Conservation (phyloP, 2,329 filamentous ascomycete species). For the Lecanicillium sp. region DNA sequence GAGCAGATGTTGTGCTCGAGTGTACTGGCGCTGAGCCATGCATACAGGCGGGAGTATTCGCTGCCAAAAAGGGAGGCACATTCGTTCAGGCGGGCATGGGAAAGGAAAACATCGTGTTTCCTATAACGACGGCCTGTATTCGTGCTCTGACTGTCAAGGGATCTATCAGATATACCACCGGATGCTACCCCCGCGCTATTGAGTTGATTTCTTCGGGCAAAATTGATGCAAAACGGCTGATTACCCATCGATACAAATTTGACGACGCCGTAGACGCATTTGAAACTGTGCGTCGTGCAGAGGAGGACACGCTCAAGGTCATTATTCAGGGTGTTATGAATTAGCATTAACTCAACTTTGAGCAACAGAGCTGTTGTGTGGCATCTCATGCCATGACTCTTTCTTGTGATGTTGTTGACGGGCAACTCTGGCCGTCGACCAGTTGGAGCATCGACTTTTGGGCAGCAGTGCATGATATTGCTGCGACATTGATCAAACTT, state of each 20-base stretch:
- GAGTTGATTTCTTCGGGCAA: constrained; percentile 40
- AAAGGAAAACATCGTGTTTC: constrained; percentile 39
- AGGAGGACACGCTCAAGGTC: no score
- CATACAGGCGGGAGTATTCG: constrained; percentile 37
- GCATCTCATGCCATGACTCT: no score
- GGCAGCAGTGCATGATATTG: no score
- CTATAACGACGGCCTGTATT: constrained; percentile 40
- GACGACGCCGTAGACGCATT: constrained; percentile 40
- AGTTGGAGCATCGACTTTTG: no score
- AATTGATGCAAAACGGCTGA: constrained; percentile 25
- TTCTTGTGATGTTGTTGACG: no score
- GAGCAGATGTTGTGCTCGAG: constrained; percentile 41
- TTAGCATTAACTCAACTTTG: no score
- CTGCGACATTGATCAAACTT: no score
- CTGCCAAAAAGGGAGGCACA: constrained; percentile 35
- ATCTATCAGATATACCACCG: constrained; percentile 40
- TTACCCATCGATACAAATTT: constrained; percentile 27
- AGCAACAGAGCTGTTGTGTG: no score
- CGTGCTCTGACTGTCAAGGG: constrained; percentile 39
- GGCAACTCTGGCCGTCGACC: no score
- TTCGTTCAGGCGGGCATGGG: constrained; percentile 46
- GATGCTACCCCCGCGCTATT: constrained; percentile 40
- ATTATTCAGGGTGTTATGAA: no score
- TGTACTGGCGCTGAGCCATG: constrained; percentile 36
- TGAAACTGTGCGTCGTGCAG: no score